A percentile compares a stretch with the other conserved stretches of the same genome.
Evolutionary conservation across 129 eudicot species (phyloP).

Genomic region (Artemisia argyi): DNA sequence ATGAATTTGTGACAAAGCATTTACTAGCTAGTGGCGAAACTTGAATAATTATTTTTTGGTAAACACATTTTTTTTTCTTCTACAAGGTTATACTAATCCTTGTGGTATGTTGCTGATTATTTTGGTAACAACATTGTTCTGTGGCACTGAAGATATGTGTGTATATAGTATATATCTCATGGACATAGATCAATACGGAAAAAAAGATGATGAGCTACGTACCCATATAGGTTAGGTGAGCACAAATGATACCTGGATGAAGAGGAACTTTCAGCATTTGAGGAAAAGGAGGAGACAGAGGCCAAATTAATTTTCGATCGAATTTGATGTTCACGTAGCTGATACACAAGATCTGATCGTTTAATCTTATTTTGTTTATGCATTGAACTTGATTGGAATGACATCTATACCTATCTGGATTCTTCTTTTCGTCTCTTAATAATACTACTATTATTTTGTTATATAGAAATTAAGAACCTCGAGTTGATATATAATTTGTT

Average conservation of each 20-base stretch:
- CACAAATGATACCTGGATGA: conserved; percentile 52
- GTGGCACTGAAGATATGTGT: too few species aligned
- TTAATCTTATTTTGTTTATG: conserved; percentile 54
- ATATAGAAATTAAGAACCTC: too few species aligned
- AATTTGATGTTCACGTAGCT: conserved; percentile 79
- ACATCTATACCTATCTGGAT: background rate
- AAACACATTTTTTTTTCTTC: too few species aligned
- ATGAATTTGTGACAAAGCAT: too few species aligned
- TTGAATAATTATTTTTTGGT: too few species aligned
- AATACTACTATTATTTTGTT: background rate
- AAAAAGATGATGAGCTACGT: too few species aligned
- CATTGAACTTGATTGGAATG: conserved; percentile 9
- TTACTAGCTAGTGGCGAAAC: too few species aligned
- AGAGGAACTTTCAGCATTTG: conserved; percentile 43
- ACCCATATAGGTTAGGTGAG: background rate
- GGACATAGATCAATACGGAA: too few species aligned
- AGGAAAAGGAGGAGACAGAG: conserved; percentile 73
- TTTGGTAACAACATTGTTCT: too few species aligned
- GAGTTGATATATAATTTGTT: conserved; percentile 8
- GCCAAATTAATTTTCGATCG: conserved; percentile 85
- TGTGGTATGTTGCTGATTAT: too few species aligned
- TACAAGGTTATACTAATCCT: too few species aligned
- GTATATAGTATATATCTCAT: too few species aligned
- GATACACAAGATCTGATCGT: conserved; percentile 80
- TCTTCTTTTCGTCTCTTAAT: background rate